phyloP scores from a whole-genome alignment of 768 basidiomycete species.

The Termitomyces bulborhizus region DNA sequence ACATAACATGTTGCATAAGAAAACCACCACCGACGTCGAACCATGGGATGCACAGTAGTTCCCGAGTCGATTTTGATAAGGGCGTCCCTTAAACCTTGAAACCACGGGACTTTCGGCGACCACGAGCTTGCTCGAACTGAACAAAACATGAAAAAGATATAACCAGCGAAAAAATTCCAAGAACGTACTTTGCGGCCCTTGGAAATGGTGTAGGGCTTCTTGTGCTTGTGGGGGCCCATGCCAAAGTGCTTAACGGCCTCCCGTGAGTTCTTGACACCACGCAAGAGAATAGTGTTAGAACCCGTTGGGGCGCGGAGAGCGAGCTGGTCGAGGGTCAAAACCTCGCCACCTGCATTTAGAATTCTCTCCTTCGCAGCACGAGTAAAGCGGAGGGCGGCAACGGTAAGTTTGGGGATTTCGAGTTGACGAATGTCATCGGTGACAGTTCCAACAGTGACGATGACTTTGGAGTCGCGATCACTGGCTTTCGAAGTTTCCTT shows the following conservation, averaged over 20 bases:
- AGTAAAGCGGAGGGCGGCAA: slow-evolving; percentile 96
- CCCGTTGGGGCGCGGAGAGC: slow-evolving; percentile 93
- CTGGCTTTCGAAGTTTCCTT: slow-evolving; percentile 68
- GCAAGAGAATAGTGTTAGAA: slow-evolving; percentile 87
- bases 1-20: slow-evolving; percentile 30
- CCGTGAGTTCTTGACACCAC: slow-evolving; percentile 88
- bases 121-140: slow-evolving; percentile 95
- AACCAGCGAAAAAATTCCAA: not conserved
- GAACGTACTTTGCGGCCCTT: slow-evolving; percentile 86
- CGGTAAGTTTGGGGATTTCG: slow-evolving; percentile 81
- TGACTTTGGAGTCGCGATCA: slow-evolving; percentile 71
- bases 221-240: slow-evolving; percentile 97
- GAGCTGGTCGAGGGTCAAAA: slow-evolving; percentile 93
- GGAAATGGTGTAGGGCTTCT: slow-evolving; percentile 93
- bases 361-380: slow-evolving; percentile 91
- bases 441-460: slow-evolving; percentile 88
- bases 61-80: slow-evolving; percentile 21
- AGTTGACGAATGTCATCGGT: slow-evolving; percentile 92
- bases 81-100: slow-evolving; percentile 79
- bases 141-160: not conserved
- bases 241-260: slow-evolving; percentile 98
- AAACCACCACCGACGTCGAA: slow-evolving; percentile 20
- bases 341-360: slow-evolving; percentile 92
- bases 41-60: slow-evolving; percentile 13
- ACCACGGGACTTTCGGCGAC: slow-evolving; percentile 96